Evolutionary conservation across 495 filamentous ascomycete genomes (phyloP).

Genomic region (Xylaria longipes): DNA sequence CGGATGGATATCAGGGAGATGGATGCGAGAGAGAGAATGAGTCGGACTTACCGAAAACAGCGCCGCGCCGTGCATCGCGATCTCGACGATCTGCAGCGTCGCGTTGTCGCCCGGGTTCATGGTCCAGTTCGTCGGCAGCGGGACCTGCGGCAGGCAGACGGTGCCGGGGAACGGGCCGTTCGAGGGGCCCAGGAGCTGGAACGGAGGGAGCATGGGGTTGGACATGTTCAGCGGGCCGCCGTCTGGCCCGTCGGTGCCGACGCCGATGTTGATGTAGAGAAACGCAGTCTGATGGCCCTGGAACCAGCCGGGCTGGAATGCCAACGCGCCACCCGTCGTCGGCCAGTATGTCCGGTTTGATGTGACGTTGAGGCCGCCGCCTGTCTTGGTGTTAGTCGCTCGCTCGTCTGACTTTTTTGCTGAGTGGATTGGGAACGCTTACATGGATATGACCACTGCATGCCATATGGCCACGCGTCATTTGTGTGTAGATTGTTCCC

Average conservation of each 20-base stretch:
- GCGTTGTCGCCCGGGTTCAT: constrained; percentile 85
- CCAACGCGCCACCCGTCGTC: constrained; percentile 80
- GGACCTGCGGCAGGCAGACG: constrained; percentile 89
- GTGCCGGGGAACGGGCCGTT: constrained; percentile 84
- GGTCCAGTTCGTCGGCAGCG: constrained; percentile 75
- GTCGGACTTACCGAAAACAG: constrained; percentile 80
- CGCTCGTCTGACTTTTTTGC: background rate
- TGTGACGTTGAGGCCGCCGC: constrained; percentile 81
- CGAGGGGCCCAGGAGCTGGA: constrained; percentile 83
- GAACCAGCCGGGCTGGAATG: constrained; percentile 94
- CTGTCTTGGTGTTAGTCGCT: constrained; percentile 53
- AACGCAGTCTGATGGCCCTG: constrained; percentile 83
- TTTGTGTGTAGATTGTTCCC: constrained; percentile 90
- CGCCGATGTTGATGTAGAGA: constrained; percentile 93
- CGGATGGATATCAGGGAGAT: background rate
- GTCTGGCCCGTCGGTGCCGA: constrained; percentile 69
- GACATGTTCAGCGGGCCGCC: constrained; percentile 83
- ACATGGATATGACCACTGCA: constrained; percentile 99
- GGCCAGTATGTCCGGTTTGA: constrained; percentile 93
- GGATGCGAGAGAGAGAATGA: background rate
- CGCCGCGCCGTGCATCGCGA: constrained; percentile 85
- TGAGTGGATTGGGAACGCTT: constrained; percentile 44
- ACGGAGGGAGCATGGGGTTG: constrained; percentile 78
- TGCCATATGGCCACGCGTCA: constrained; percentile 83
- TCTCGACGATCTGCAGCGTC: constrained; percentile 92